Percentiles rank a stretch among this genome's conserved stretches.
These are phyloP conservation scores for Penicillium sp. DNA, from an alignment of 2,329 filamentous ascomycete species.

Conservation along the genomic window DNA sequence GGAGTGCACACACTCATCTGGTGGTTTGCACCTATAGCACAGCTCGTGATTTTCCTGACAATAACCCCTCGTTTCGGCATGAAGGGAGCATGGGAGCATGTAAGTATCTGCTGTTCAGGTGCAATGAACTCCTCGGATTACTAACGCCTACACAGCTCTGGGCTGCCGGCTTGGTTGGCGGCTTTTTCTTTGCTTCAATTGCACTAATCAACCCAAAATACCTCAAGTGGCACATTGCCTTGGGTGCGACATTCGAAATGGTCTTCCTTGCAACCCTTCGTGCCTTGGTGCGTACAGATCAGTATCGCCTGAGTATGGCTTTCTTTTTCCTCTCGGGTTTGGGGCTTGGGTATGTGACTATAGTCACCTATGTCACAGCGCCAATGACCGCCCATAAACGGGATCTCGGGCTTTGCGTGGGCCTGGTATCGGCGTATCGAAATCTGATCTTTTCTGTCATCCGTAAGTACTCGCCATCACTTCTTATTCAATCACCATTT, in stretches of 20 bases:
- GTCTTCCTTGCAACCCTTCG: slow-evolving; percentile 4
- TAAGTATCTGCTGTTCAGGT: neutral
- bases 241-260: neutral
- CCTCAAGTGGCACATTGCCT: neutral
- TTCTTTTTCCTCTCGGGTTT: slow-evolving; percentile 4
- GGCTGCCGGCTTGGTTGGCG: neutral
- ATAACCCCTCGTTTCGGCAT: slow-evolving; percentile 5
- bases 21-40: slow-evolving; percentile 7
- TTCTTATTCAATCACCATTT: neutral
- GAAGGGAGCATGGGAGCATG: slow-evolving; percentile 2
- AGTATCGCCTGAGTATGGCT: slow-evolving; percentile 4
- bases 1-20: slow-evolving; percentile 4
- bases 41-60: slow-evolving; percentile 6
- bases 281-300: neutral
- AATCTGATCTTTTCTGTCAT: neutral
- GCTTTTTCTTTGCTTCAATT: neutral
- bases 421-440: neutral
- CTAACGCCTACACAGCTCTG: neutral
- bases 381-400: neutral
- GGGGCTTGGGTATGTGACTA: slow-evolving; percentile 4
- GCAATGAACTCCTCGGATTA: neutral
- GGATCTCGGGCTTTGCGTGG: neutral
- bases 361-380: neutral
- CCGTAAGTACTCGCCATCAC: neutral
- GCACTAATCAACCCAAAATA: neutral